phyloP scores from a whole-genome alignment of 805 yeast genomes.

The Candida alai region DNA sequence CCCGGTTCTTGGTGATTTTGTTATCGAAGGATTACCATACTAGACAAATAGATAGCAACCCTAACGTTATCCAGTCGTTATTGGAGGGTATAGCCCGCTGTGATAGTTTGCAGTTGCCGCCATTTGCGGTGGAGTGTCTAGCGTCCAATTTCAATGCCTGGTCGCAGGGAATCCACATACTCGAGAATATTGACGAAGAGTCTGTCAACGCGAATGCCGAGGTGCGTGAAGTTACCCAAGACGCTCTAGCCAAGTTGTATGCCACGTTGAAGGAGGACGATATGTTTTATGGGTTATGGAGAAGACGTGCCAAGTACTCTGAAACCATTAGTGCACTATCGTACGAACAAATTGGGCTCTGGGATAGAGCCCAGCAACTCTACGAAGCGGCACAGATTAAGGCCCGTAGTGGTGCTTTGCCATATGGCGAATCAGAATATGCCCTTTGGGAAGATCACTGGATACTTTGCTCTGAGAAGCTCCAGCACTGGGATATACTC shows the following conservation, averaged over 20 bases:
- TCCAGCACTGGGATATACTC: conserved; percentile 96
- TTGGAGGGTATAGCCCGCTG: conserved; percentile 80
- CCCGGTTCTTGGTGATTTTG: conserved; percentile 73
- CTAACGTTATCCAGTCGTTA: conserved; percentile 81
- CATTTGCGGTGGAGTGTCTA: conserved; percentile 84
- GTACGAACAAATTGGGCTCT: conserved; percentile 90
- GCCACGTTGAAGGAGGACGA: conserved; percentile 89
- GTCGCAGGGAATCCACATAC: conserved; percentile 81
- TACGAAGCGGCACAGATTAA: conserved; percentile 96
- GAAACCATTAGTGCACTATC: conserved; percentile 93
- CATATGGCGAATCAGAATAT: conserved; percentile 93
- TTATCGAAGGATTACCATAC: conserved; percentile 88
- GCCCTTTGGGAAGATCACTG: conserved; percentile 98
- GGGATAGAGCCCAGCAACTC: conserved; percentile 90
- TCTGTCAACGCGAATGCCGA: conserved; percentile 66
- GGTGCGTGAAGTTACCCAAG: conserved; percentile 80
- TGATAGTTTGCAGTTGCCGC: conserved; percentile 77
- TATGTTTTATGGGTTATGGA: conserved; percentile 97
- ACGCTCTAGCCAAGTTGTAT: conserved; percentile 86
- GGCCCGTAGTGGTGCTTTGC: conserved; percentile 91
- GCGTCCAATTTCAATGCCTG: conserved; percentile 87
- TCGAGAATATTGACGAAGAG: conserved; percentile 62
- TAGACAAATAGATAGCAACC: conserved; percentile 82
- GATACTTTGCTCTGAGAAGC: conserved; percentile 94
- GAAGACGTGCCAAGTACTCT: conserved; percentile 89